These are phyloP conservation scores for Pisolithus sp. DNA, from an alignment of 768 basidiomycete genomes.

Conservation along the genomic window DNA sequence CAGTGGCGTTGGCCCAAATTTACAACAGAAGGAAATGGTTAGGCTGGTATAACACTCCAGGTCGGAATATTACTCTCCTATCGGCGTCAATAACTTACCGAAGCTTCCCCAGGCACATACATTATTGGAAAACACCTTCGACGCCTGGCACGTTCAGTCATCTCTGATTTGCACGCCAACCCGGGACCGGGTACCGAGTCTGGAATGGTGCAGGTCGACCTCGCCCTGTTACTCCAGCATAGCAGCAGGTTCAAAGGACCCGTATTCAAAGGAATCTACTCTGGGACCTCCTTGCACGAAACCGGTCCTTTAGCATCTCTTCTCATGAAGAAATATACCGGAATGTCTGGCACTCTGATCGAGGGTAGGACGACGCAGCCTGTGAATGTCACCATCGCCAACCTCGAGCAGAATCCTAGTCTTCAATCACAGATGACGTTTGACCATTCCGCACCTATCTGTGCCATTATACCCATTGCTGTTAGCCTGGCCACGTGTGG, in stretches of 20 bases:
- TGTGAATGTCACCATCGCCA: constrained; percentile 10
- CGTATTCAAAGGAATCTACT: constrained; percentile 9
- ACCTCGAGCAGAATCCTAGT: constrained; percentile 2
- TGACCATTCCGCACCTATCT: constrained; percentile 9
- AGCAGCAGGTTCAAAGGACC: constrained; percentile 8
- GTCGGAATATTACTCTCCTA: too few species aligned
- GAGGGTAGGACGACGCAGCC: constrained; percentile 6
- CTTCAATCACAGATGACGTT: not conserved
- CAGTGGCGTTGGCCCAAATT: too few species aligned
- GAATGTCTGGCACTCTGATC: not conserved
- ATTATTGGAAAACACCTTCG: too few species aligned
- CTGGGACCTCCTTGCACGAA: constrained; percentile 13
- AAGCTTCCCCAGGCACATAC: too few species aligned
- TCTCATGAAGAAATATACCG: constrained; percentile 8
- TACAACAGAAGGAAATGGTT: too few species aligned
- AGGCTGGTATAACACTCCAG: too few species aligned
- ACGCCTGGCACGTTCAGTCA: too few species aligned
- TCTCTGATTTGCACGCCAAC: too few species aligned
- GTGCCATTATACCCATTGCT: not conserved
- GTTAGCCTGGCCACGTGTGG: constrained; percentile 5
- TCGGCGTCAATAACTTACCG: too few species aligned
- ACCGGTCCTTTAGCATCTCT: constrained; percentile 17
- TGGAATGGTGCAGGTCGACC: too few species aligned
- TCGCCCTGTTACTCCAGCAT: too few species aligned
- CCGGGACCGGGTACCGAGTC: too few species aligned